A percentile compares a stretch with the other conserved stretches of the same genome.
Conservation (phyloP, 768 basidiomycete species). For the Boletus insuetus region DNA sequence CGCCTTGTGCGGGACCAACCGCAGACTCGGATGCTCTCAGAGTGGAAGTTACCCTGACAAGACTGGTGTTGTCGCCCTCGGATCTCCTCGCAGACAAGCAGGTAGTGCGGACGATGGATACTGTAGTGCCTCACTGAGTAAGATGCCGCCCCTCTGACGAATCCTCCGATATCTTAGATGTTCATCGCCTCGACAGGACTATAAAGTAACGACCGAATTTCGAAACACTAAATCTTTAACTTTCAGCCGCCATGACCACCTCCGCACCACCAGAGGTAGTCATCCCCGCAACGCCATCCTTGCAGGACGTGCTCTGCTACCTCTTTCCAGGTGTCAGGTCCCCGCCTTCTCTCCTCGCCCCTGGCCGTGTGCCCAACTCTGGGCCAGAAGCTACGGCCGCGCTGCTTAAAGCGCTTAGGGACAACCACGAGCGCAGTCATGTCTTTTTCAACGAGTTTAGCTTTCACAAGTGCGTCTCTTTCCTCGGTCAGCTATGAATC, state of each 20-base stretch:
- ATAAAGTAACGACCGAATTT: background rate
- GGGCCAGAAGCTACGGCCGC: slow-evolving; percentile 38
- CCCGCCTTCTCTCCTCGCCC: slow-evolving; percentile 36
- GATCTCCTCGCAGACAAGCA: no score
- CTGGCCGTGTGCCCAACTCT: slow-evolving; percentile 35
- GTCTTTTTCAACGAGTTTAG: slow-evolving; percentile 48
- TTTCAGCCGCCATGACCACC: slow-evolving; percentile 14
- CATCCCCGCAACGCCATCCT: slow-evolving; percentile 20
- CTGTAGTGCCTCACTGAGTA: background rate
- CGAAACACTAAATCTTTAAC: background rate
- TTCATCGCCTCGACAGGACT: background rate
- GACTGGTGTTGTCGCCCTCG: no score
- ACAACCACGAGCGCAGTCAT: slow-evolving; percentile 54
- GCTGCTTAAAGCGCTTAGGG: slow-evolving; percentile 41
- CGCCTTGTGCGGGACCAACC: no score
- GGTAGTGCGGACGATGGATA: background rate
- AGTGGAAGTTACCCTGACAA: no score
- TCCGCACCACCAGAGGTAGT: slow-evolving; percentile 27
- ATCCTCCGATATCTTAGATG: background rate
- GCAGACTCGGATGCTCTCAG: no score
- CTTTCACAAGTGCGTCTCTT: slow-evolving; percentile 29
- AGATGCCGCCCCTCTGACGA: background rate
- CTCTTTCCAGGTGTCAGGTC: slow-evolving; percentile 33
- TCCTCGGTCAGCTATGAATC: background rate
- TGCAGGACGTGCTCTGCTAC: slow-evolving; percentile 19